phyloP scores from a whole-genome alignment of 352 stramenopile genomes.

The Globisporangium solare region DNA sequence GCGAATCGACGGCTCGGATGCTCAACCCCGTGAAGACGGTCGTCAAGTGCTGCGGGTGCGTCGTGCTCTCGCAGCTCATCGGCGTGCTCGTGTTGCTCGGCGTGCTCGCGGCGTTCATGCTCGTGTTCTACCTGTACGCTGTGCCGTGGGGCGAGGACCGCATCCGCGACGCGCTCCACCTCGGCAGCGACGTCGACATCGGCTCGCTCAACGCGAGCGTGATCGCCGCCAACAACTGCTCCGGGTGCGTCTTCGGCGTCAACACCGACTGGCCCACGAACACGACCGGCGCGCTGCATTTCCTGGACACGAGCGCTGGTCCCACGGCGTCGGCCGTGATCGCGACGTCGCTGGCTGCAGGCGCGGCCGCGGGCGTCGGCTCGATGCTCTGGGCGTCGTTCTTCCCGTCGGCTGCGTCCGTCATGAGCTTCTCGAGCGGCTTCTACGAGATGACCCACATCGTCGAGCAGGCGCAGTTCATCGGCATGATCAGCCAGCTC shows the following conservation, averaged over 20 bases:
- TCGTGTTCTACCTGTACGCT: slow-evolving; percentile 66
- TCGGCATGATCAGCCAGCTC: slow-evolving; percentile 79
- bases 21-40: slow-evolving; percentile 24
- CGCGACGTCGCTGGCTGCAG: slow-evolving; percentile 55
- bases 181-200: slow-evolving; percentile 45
- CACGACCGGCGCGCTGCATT: slow-evolving; percentile 57
- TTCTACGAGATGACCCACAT: slow-evolving; percentile 88
- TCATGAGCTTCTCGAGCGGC: slow-evolving; percentile 56
- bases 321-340: slow-evolving; percentile 59
- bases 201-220: slow-evolving; percentile 42
- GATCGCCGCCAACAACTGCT: slow-evolving; percentile 65
- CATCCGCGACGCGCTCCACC: slow-evolving; percentile 47
- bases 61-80: slow-evolving; percentile 66
- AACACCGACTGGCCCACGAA: slow-evolving; percentile 83
- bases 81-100: slow-evolving; percentile 50
- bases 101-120: slow-evolving; percentile 42
- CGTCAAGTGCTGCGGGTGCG: slow-evolving; percentile 75
- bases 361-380: slow-evolving; percentile 38
- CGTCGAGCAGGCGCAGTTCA: slow-evolving; percentile 83
- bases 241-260: slow-evolving; percentile 76
- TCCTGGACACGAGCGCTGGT: slow-evolving; percentile 69
- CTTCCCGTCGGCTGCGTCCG: slow-evolving; percentile 55
- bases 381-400: slow-evolving; percentile 74
- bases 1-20: slow-evolving; percentile 1
- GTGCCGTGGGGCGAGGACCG: slow-evolving; percentile 74